Base-by-base conservation (phyloP, 768 basidiomycete species). In the Mycena pura region DNA sequence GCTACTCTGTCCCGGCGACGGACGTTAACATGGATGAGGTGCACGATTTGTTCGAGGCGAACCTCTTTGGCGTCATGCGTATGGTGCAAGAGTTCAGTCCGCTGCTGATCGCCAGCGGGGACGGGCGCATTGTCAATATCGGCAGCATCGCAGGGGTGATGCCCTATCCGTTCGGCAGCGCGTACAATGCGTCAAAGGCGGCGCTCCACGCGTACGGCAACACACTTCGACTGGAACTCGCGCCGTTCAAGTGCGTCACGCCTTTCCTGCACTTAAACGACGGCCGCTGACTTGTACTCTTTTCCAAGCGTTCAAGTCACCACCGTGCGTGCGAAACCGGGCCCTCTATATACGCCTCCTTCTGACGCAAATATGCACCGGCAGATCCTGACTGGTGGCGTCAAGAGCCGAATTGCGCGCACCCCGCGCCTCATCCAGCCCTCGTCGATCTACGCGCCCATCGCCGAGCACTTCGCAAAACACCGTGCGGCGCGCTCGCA, bases 161-260 rank as follows among this genome's bases (percentile, higher is more conserved):
- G 36, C 76, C 75, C 2, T 55, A 63, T 39, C 70, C 73, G 0
- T 76, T 75, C 49, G 67, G 71, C 11, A 65, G 65, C 9, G 40
- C 66, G 6, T 77, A 75, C 41, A 74, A 74, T 48, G 63, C 70
- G 1, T 69, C 65, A 39, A 77, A 77, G 44, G 76, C 75, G n/a
- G 76, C 76, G 2, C 60, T 77, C 3, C 67, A 69, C 48, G 47
- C 70, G 11, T 74, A 71, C 43, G 66, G 71, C 10, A 66, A 77
- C 59, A 74, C 71, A 5, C 60, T 77, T 11, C 67, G 76, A 2
- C 50, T 76, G 10, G 76, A 77, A 44, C 54, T 77, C 15, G 70
- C 62, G n/a, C 76, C 76, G 9, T 76, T 77, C 64, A 65, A 68
- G 74, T 68, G 46, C 32, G 51, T 44, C 14, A 3, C 47, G 8